Conservation (phyloP, 371 early-diverging fungal species). For the Actinomortierella wolfii region DNA sequence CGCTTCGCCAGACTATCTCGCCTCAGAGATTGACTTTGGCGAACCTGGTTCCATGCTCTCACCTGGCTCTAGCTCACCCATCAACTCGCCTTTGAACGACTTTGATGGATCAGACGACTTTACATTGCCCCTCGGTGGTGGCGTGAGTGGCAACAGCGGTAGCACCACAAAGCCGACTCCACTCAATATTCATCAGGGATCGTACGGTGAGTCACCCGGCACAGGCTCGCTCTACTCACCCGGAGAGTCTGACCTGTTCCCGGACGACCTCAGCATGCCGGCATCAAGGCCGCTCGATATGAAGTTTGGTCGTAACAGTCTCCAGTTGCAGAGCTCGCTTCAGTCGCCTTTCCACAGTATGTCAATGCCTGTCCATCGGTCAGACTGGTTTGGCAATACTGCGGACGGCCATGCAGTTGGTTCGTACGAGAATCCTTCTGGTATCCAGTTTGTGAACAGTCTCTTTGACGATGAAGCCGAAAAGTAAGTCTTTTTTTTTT, state of each 20-base stretch:
- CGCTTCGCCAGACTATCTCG: constrained; percentile 39
- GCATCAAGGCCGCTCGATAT: constrained; percentile 29
- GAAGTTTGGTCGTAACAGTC: constrained; percentile 29
- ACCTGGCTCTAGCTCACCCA: constrained; percentile 38
- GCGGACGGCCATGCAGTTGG: constrained; percentile 40
- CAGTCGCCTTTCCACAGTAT: constrained; percentile 31
- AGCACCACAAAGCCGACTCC: constrained; percentile 17
- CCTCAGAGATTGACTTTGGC: constrained; percentile 43
- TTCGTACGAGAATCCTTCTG: constrained; percentile 38
- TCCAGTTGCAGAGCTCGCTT: constrained; percentile 1
- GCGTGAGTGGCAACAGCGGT: constrained; percentile 1
- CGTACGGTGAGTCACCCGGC: constrained; percentile 43
- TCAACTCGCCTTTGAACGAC: constrained; percentile 44
- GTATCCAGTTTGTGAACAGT: constrained; percentile 41
- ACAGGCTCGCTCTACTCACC: constrained; percentile 42
- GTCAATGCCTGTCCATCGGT: constrained; percentile 45
- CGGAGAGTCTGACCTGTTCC: constrained; percentile 43
- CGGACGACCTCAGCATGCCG: constrained; percentile 42
- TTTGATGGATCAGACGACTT: constrained; percentile 45
- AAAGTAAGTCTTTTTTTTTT: constrained; percentile 29
- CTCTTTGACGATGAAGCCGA: constrained; percentile 44
- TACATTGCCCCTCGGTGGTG: background rate
- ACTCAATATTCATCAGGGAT: constrained; percentile 30
- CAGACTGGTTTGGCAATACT: constrained; percentile 39
- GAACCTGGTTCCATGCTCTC: constrained; percentile 41